Base-by-base conservation (phyloP, 73 alveolate genomes). In the Paramecium bursaria region DNA sequence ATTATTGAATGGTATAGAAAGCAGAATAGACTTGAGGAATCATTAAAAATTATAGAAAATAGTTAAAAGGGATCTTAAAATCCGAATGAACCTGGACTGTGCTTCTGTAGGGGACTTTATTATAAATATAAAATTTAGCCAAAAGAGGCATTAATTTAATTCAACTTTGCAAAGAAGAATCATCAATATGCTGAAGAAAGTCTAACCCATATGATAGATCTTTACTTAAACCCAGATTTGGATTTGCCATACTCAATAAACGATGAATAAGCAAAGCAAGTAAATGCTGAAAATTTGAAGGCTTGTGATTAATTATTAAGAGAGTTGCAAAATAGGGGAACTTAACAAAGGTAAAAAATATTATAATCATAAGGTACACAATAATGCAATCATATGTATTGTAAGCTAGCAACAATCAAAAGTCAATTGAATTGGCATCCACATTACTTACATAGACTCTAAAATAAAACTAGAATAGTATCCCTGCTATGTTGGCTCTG, bases 61-160 rank as follows among this genome's bases (percentile, higher is more conserved):
- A 95, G 96, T 17, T 94, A 87, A 44, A 90, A 82, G 31, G 86
- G 57, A 29, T 77, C 93, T 2, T 73, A 85, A 33, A 82, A 88
- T n/a, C 51, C 94, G 4, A 74, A 90, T 25, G 94, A 92, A 51
- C 95, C 99, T 4, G 99, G 99, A 26, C 89, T 95, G 27, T 96
- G 97, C 57, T 96, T 76, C 53, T 90, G 98, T 50, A 96, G 95
- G 91, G 99, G 99, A 0, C 93, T 96, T 23, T 96, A 80, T 80
- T 88, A 94, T 75, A 93, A 94, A 77, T 93, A 90, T 77, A 73
- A 86, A 50, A 98, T 96, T 22, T 94, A 87, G 85, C 96, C 97
- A 0, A 88, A 95, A 75, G 94, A 92, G 57, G 97, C 99, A 47
- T 85, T 96, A 25, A 91, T 89, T 26, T 97, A 95, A 77, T 88